Evolutionary conservation across 352 stramenopile species (phyloP), one percentile per base, ranked within the genome.

Genomic region (Phytopythium delawarense): DNA sequence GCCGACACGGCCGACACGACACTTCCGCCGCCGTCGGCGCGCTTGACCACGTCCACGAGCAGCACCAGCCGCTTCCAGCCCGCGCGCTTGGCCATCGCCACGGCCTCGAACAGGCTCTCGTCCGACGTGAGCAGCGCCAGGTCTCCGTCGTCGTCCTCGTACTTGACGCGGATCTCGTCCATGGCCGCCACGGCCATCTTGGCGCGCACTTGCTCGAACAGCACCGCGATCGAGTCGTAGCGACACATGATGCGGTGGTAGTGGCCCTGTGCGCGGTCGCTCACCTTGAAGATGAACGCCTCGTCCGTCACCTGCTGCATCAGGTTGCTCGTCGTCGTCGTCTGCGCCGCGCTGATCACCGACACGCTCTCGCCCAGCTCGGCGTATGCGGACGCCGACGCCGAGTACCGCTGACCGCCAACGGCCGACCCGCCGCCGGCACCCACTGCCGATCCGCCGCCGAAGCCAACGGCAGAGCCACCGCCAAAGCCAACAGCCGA

Each of bases 231-330:
- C 49, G 81, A 74, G 58, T 94, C 82, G 65, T 87, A 93, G 15
- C 74, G 74, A 45, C 83, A 91, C 71, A 93, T 81, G 58, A 96
- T 85, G 45, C 88, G 88, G 67, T 96, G 87, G 65, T 91, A 93
- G 58, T 95, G 86, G 20, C 85, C 86, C 59, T 89, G 74, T 15
- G 74, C 71, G 39, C 79, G 79, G 54, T 95, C 87, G 57, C 83
- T 96, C 44, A 96, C 84, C 67, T 96, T 96, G 71, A 96, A 96
- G 34, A 96, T 75, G 57, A 94, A 96, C 54, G 69, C 72, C 13
- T 93, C 87, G 40, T 94, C 86, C 20, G 71, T 70, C 50, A 73
- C 69, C 49, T 86, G 86, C 37, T 80, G 74, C 65, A 85, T 87
- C 70, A 93, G 66, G 15, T 88, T 78, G 45, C 81, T 94, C 34